Evolutionary conservation across 495 filamentous ascomycete species (phyloP).

Genomic region (Daldinia loculata): DNA sequence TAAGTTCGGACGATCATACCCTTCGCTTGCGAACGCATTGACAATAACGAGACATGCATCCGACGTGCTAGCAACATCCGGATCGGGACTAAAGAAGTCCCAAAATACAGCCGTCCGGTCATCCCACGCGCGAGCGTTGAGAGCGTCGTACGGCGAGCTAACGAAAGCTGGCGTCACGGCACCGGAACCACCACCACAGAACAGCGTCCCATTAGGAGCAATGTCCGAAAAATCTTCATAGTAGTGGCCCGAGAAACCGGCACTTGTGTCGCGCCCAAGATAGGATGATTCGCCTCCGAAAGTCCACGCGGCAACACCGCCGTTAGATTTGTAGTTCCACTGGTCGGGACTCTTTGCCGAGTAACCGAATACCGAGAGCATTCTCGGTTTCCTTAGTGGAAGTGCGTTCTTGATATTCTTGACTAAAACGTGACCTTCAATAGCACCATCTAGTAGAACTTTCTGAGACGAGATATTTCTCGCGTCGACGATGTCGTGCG

Average conservation of each 20-base stretch:
- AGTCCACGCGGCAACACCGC: conserved; percentile 42
- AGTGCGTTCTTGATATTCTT: conserved; percentile 61
- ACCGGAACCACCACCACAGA: conserved; percentile 60
- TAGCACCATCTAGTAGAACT: conserved; percentile 45
- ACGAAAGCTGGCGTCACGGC: conserved; percentile 58
- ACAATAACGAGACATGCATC: conserved; percentile 68
- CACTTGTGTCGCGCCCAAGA: conserved; percentile 44
- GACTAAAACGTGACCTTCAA: conserved; percentile 59
- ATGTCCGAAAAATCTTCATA: conserved; percentile 45
- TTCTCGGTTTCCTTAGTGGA: conserved; percentile 52
- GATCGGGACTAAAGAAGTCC: conserved; percentile 46
- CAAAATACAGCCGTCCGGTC: conserved; percentile 57
- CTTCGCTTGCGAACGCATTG: conserved; percentile 62
- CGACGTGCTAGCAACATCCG: conserved; percentile 47
- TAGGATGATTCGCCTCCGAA: conserved; percentile 40
- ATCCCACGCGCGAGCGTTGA: conserved; percentile 51
- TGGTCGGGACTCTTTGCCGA: conserved; percentile 42
- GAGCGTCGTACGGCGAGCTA: conserved; percentile 61
- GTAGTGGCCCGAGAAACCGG: conserved; percentile 37
- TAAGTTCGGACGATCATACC: conserved; percentile 44
- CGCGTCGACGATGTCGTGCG: conserved; percentile 55
- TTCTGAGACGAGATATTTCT: conserved; percentile 46
- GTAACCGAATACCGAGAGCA: conserved; percentile 50
- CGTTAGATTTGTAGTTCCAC: conserved; percentile 51
- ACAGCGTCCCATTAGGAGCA: conserved; percentile 53